A percentile compares a stretch with the other conserved stretches of the same genome.
Conservation (phyloP, 2,329 filamentous ascomycete genomes). For the Knufia fluminis region DNA sequence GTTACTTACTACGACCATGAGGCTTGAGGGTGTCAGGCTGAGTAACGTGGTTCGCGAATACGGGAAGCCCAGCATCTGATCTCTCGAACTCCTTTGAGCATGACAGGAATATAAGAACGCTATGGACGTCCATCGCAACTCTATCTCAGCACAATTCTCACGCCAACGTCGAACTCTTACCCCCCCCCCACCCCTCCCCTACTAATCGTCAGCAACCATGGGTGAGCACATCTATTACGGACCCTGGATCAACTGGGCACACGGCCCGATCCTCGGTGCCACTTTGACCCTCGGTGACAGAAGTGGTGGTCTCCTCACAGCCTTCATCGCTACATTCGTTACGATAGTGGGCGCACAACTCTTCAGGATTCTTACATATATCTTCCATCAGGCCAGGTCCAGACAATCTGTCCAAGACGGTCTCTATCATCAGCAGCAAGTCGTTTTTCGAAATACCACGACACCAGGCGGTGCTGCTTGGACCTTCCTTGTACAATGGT, state of each 20-base stretch:
- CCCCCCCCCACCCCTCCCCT: not conserved
- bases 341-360: slow-evolving; percentile 22
- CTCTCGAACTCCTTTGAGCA: no score
- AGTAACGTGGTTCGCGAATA: no score
- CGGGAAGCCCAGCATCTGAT: no score
- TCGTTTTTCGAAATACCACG: slow-evolving; percentile 27
- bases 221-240: slow-evolving; percentile 21
- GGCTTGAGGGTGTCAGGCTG: no score
- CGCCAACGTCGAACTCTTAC: not conserved
- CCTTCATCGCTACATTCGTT: slow-evolving; percentile 26
- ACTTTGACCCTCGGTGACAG: slow-evolving; percentile 23
- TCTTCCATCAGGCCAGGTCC: slow-evolving; percentile 23
- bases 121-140: no score
- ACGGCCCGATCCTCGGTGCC: slow-evolving; percentile 20
- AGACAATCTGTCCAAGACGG: slow-evolving; percentile 22
- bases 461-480: slow-evolving; percentile 13
- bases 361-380: slow-evolving; percentile 26
- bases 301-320: slow-evolving; percentile 21
- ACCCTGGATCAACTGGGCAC: slow-evolving; percentile 24
- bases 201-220: not conserved
- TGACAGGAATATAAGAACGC: no score
- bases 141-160: no score
- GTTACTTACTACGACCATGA: no score
- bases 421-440: slow-evolving; percentile 27
- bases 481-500: slow-evolving; percentile 11